A percentile compares a stretch with the other conserved stretches of the same genome.
Evolutionary conservation across 768 basidiomycete species (phyloP).

Genomic region (Inosperma sp.): DNA sequence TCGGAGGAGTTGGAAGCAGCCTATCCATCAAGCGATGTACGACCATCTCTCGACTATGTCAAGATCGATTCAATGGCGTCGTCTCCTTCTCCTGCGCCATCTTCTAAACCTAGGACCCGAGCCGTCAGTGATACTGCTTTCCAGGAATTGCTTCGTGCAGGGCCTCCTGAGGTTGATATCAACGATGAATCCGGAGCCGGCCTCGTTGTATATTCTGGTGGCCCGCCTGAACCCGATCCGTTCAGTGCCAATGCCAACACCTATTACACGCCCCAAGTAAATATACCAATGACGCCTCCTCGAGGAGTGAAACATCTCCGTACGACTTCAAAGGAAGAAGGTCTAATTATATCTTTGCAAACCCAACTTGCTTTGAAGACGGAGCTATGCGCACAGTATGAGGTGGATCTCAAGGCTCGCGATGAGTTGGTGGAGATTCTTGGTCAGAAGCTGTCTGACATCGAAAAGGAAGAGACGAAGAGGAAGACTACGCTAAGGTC

Average conservation of each 20-base stretch:
- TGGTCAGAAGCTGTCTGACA: constrained; percentile 45
- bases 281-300: constrained; percentile 66
- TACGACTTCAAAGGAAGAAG: constrained; percentile 67
- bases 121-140: constrained; percentile 63
- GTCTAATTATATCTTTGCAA: constrained; percentile 65
- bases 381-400: constrained; percentile 72
- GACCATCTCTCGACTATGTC: constrained; percentile 19
- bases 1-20: constrained; percentile 24
- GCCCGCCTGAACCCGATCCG: constrained; percentile 56
- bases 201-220: constrained; percentile 44
- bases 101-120: constrained; percentile 43
- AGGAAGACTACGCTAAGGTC: constrained; percentile 48
- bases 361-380: constrained; percentile 72
- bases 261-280: constrained; percentile 71
- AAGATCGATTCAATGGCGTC: constrained; percentile 17
- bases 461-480: constrained; percentile 62
- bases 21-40: constrained; percentile 30
- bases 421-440: constrained; percentile 69
- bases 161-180: constrained; percentile 56
- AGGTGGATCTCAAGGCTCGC: constrained; percentile 66
- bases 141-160: constrained; percentile 46
- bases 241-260: constrained; percentile 70
- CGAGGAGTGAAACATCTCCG: constrained; percentile 45
- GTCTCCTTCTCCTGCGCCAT: constrained; percentile 22
- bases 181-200: constrained; percentile 51